Conservation (phyloP, 208 protist species). For the Leishmania braziliensis region DNA sequence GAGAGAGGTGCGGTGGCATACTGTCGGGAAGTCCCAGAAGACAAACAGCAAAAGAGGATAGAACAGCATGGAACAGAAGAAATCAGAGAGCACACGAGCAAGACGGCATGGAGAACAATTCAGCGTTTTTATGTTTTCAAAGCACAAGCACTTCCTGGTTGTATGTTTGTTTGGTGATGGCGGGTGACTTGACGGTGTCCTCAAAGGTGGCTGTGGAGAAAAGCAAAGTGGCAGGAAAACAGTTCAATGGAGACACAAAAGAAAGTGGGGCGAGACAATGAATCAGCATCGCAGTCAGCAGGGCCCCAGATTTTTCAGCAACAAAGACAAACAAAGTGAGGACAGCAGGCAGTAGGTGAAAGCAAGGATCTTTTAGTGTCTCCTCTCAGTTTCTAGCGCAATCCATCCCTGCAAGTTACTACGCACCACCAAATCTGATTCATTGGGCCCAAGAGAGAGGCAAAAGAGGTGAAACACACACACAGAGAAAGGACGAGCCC, state of each 20-base stretch:
- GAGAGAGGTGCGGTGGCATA: neutral
- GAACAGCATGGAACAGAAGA: neutral
- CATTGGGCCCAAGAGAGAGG: neutral
- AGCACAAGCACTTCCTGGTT: neutral
- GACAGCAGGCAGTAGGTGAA: neutral
- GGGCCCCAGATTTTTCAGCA: conserved; percentile 1
- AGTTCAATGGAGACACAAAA: neutral
- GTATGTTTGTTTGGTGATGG: neutral
- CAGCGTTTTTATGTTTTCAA: neutral
- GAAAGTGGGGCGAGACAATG: neutral
- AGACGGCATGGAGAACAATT: neutral
- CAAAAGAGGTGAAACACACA: neutral
- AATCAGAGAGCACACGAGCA: conserved; percentile 1
- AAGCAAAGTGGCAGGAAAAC: neutral
- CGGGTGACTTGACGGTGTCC: neutral
- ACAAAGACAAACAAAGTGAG: conserved; percentile 2
- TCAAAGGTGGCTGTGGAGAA: neutral
- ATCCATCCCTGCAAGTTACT: neutral
- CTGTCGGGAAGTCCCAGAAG: neutral
- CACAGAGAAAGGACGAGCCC: neutral
- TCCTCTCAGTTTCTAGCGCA: neutral
- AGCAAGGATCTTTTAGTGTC: neutral
- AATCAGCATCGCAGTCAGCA: neutral
- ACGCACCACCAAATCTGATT: neutral
- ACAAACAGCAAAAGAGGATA: neutral